Evolutionary conservation across 2,329 filamentous ascomycete genomes (phyloP).

Genomic region (Ophiostoma pallidulum): DNA sequence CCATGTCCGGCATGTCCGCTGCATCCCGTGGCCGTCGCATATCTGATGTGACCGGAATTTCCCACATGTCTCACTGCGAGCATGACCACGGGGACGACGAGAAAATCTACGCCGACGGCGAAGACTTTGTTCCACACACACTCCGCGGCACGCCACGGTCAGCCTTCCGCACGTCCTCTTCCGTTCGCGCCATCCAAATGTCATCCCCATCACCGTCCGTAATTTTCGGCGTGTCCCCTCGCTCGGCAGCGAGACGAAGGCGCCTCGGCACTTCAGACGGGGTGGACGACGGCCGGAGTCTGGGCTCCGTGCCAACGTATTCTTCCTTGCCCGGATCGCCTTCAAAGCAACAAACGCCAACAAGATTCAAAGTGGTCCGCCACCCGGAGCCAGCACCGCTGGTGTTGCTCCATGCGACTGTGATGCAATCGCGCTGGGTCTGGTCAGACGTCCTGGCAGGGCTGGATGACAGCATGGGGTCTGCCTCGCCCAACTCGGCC

Average conservation of each 20-base stretch:
- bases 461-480: constrained; percentile 23
- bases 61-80: constrained; percentile 45
- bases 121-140: constrained; percentile 43
- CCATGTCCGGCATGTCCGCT: background rate
- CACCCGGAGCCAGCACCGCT: constrained; percentile 46
- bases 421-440: constrained; percentile 59
- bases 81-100: constrained; percentile 33
- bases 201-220: constrained; percentile 51
- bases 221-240: constrained; percentile 41
- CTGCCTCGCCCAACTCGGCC: background rate
- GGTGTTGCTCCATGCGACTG: constrained; percentile 67
- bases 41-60: constrained; percentile 42
- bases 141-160: constrained; percentile 48
- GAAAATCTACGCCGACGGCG: constrained; percentile 24
- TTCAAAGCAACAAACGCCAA: constrained; percentile 44
- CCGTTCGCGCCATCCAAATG: constrained; percentile 63
- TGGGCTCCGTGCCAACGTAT: constrained; percentile 5
- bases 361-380: constrained; percentile 46
- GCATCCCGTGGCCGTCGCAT: constrained; percentile 23
- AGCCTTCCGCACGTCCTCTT: constrained; percentile 60
- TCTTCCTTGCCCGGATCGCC: constrained; percentile 30
- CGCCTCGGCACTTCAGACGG: constrained; percentile 5
- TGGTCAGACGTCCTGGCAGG: constrained; percentile 49
- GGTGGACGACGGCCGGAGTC: background rate
- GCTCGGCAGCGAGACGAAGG: constrained; percentile 36